phyloP scores from a whole-genome alignment of 257 asterid species.

The Linderniella brevidens region DNA sequence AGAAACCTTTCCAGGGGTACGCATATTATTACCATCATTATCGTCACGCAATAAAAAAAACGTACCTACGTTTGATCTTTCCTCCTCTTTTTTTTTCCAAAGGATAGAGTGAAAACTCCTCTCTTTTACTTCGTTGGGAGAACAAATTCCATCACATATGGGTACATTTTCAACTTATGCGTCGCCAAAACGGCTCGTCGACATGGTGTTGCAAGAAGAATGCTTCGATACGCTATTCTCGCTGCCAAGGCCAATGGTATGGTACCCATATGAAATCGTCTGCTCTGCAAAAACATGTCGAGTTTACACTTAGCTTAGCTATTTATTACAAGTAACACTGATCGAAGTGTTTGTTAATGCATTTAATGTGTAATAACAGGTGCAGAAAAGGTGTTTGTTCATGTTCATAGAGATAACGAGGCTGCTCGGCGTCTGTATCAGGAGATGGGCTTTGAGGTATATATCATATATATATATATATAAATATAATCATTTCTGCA shows the following conservation, averaged over 20 bases:
- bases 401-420: constrained; percentile 36
- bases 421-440: constrained; percentile 38
- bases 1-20: constrained; percentile 45
- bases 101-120: background rate
- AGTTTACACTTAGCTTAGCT: no score
- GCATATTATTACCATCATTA: no score
- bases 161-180: constrained; percentile 55
- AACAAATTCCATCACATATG: constrained; percentile 20
- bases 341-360: no score
- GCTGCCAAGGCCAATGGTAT: constrained; percentile 32
- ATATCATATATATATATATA: background rate
- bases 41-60: background rate
- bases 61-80: constrained; percentile 4
- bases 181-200: constrained; percentile 62
- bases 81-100: no score
- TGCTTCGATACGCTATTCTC: constrained; percentile 32
- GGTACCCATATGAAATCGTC: background rate
- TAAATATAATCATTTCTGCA: background rate
- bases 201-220: constrained; percentile 40
- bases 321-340: no score
- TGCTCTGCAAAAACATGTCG: no score
- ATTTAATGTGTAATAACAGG: constrained; percentile 20
- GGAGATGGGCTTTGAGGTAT: constrained; percentile 48
- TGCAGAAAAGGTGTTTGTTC: constrained; percentile 43
- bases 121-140: constrained; percentile 18